phyloP scores from a whole-genome alignment of 2,329 filamentous ascomycete genomes.

The Bipolaris sorokiniana region DNA sequence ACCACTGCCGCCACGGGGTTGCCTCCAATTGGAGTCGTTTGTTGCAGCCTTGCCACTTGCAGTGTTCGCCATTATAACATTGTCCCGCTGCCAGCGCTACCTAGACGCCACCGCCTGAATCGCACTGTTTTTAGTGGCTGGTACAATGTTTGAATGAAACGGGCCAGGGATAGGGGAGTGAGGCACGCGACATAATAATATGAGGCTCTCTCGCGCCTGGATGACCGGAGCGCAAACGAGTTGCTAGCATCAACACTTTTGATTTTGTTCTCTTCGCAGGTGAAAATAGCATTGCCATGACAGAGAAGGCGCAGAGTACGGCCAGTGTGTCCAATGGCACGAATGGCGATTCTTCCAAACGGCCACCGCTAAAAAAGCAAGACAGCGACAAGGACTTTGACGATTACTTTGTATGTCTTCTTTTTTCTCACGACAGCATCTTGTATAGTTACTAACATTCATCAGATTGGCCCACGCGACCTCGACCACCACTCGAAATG shows the following conservation, averaged over 20 bases:
- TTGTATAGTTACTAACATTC: not conserved
- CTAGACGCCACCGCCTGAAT: not conserved
- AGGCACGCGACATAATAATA: not conserved
- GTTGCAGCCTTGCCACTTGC: not conserved
- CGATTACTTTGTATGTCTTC: not conserved
- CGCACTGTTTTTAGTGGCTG: not conserved
- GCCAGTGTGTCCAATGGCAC: not conserved
- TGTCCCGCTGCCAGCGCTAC: not conserved
- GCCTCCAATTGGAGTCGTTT: not conserved
- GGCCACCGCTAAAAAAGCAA: not conserved
- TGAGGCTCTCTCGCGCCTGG: not conserved
- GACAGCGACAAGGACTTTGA: not conserved
- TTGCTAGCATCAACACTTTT: not conserved
- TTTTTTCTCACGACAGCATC: not conserved
- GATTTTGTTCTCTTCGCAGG: not conserved
- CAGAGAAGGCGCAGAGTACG: not conserved
- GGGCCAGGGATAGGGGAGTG: not conserved
- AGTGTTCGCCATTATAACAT: not conserved
- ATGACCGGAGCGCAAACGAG: not conserved
- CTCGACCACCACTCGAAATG: slow-evolving; percentile 76
- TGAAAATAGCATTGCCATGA: not conserved
- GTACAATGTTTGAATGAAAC: not conserved
- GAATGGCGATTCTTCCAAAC: not conserved
- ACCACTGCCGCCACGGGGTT: not conserved
- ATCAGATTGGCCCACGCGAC: slow-evolving; percentile 65